These are phyloP conservation scores for Suillus variegatus DNA, from an alignment of 768 basidiomycete genomes.

Conservation along the genomic window DNA sequence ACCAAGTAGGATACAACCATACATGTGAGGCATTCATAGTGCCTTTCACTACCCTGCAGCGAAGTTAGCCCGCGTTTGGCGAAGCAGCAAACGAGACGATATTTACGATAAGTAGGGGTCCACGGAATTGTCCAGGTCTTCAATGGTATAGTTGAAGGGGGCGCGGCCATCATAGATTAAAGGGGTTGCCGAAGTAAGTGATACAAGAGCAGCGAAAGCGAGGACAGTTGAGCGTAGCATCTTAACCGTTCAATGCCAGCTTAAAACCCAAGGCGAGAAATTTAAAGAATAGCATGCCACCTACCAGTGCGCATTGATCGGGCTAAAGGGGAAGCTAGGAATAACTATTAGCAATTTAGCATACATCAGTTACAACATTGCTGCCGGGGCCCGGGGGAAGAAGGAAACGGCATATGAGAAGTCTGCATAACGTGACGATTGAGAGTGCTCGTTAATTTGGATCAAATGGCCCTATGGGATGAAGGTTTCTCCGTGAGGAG, in stretches of 20 bases:
- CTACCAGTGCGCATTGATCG: background rate
- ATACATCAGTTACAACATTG: background rate
- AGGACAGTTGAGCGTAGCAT: background rate
- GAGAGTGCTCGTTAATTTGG: background rate
- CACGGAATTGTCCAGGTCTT: slow-evolving; percentile 45
- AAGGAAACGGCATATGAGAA: slow-evolving; percentile 1
- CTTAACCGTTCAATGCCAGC: background rate
- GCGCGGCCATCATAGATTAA: slow-evolving; percentile 58
- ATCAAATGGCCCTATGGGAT: background rate
- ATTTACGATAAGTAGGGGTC: slow-evolving; percentile 60
- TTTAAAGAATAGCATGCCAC: background rate
- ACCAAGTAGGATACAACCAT: slow-evolving; percentile 16
- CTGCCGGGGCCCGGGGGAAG: background rate
- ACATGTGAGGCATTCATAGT: slow-evolving; percentile 50
- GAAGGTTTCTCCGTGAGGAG: background rate
- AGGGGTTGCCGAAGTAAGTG: slow-evolving; percentile 23
- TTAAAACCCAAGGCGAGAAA: background rate
- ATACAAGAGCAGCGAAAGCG: slow-evolving; percentile 4
- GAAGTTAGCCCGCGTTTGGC: background rate
- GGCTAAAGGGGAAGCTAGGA: background rate
- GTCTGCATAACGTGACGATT: background rate
- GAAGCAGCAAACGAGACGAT: background rate
- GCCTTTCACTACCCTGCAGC: slow-evolving; percentile 56
- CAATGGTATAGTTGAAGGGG: slow-evolving; percentile 42
- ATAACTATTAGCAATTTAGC: background rate